Conservation (phyloP, 345 rosid genomes). For the Theobroma cacao region DNA sequence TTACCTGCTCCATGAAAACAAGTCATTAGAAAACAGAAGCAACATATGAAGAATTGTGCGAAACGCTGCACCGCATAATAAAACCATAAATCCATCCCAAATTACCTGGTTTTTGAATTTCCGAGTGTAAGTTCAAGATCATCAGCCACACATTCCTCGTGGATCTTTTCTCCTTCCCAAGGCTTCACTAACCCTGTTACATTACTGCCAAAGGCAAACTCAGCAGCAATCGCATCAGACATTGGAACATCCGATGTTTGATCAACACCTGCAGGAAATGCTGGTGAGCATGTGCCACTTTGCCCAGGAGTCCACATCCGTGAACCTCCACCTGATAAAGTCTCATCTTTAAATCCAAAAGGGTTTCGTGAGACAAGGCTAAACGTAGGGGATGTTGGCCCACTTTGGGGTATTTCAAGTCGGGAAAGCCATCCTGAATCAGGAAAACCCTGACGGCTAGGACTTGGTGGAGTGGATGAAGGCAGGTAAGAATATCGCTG, state of each 20-base stretch:
- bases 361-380: slow-evolving; percentile 76
- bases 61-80: not conserved
- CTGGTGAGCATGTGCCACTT: slow-evolving; percentile 95
- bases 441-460: slow-evolving; percentile 54
- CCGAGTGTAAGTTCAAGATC: slow-evolving; percentile 99
- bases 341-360: slow-evolving; percentile 57
- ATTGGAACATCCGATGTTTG: slow-evolving; percentile 78
- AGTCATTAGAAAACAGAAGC: not conserved
- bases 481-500: slow-evolving; percentile 40
- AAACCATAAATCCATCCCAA: not conserved
- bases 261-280: slow-evolving; percentile 73
- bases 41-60: not conserved
- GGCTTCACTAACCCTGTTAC: slow-evolving; percentile 78
- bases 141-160: slow-evolving; percentile 84
- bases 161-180: slow-evolving; percentile 99
- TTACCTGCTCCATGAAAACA: slow-evolving; percentile 27
- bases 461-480: slow-evolving; percentile 70
- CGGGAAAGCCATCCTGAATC: slow-evolving; percentile 82
- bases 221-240: slow-evolving; percentile 77
- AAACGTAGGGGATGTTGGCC: slow-evolving; percentile 90
- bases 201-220: slow-evolving; percentile 89
- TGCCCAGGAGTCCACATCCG: slow-evolving; percentile 99
- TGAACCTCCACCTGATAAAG: slow-evolving; percentile 57
- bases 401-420: slow-evolving; percentile 69
- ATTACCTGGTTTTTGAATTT: slow-evolving; percentile 68